Evolutionary conservation across 441 rosid species (phyloP).

Genomic region (Croton setiger): DNA sequence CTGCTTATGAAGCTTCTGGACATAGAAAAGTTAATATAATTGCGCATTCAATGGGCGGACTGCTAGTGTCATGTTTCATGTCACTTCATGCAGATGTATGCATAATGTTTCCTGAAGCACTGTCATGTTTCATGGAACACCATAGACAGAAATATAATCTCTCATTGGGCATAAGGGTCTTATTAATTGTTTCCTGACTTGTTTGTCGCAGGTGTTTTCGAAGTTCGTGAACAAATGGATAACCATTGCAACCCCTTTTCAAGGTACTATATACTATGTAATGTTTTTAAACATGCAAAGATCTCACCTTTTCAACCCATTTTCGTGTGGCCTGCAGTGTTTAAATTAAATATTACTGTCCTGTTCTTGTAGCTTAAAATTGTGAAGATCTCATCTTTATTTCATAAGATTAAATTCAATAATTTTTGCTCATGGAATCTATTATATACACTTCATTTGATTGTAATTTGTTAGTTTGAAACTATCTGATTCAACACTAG

Average conservation of each 20-base stretch:
- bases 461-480: too few relatives aligned
- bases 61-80: slow-evolving; percentile 69
- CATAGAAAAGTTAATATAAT: slow-evolving; percentile 66
- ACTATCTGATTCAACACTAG: too few relatives aligned
- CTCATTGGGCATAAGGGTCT: slow-evolving; percentile 9
- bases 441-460: too few relatives aligned
- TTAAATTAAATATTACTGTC: too few relatives aligned
- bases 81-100: slow-evolving; percentile 64
- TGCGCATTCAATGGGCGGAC: slow-evolving; percentile 95
- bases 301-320: too few relatives aligned
- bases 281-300: background rate
- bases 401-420: too few relatives aligned
- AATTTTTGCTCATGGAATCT: background rate
- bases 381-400: background rate
- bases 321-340: too few relatives aligned
- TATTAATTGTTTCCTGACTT: slow-evolving; percentile 10
- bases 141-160: slow-evolving; percentile 4
- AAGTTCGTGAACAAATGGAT: slow-evolving; percentile 85
- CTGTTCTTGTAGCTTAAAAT: too few relatives aligned
- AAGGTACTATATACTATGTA: slow-evolving; percentile 41
- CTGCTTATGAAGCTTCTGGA: slow-evolving; percentile 69
- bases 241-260: slow-evolving; percentile 82
- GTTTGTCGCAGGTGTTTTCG: slow-evolving; percentile 56
- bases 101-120: slow-evolving; percentile 17
- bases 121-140: slow-evolving; percentile 12